Base-by-base conservation (phyloP, 441 rosid genomes). In the Euphorbia schlechtendalii region DNA sequence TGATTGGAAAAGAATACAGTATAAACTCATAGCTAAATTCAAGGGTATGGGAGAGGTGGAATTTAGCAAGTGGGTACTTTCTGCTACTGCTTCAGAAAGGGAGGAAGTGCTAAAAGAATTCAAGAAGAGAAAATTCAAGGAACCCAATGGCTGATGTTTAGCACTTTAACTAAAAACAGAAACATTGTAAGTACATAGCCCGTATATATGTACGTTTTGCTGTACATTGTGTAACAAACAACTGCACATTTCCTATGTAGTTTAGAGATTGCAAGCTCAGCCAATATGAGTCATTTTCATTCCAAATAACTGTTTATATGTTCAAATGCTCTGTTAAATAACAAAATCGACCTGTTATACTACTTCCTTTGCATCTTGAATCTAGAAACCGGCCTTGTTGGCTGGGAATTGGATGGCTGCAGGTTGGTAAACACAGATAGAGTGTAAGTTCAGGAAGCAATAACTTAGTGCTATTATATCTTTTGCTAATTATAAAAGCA, bases 11-110 rank as follows among this genome's bases (percentile, higher is more conserved):
- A 81, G 70, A 79, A 72, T 59, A 2, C 74, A 82, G 59, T 90
- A 74, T 69, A 73, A 77, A 63, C 86, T 61, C 34, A 64, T 94
- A 20, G 96, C 92, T 0, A 66, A 56, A 73, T 90, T 82, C 73
- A 82, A 76, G 83, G 90, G 83, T 15, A 82, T 86, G 99, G 83
- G 57, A 53, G 81, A 80, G 68, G 13, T 88, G 14, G 89, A 82
- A 53, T 93, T 90, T 68, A 90, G 96, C 76, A 86, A 71, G 70
- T 93, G 99, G 99, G 68, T 90, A 62, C 59, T 93, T 43, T 80
- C 88, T 24, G 86, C 91, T 49, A 77, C 86, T 60, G 73, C 76
- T 64, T 64, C 63, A 13, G 85, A 82, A 52, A 81, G 83, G 77
- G 81, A 86, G 48, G 73, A 56, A 40, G 57, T 83, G 30, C 90